Percentiles rank a stretch among this genome's conserved stretches.
Conservation (phyloP, 2,329 filamentous ascomycete species). For the Xylaria multiplex region DNA sequence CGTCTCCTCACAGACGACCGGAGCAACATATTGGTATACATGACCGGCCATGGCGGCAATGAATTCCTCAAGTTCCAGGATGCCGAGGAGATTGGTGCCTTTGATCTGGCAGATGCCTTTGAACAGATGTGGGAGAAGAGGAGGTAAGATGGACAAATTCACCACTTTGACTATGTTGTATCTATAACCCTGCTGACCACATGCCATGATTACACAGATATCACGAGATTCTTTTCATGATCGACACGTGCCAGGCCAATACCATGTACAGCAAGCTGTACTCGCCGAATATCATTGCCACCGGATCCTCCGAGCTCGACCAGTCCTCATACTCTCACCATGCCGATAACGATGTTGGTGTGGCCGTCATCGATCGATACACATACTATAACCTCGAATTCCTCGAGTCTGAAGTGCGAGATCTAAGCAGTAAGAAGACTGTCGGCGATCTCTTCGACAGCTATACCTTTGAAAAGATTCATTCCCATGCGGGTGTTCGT, state of each 20-base stretch:
- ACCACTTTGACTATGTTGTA: not conserved
- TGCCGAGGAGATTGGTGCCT: slow-evolving; percentile 95
- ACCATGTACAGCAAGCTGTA: slow-evolving; percentile 99
- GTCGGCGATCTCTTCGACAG: slow-evolving; percentile 95
- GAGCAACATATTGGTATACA: slow-evolving; percentile 97
- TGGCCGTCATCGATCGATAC: slow-evolving; percentile 97
- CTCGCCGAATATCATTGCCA: slow-evolving; percentile 97
- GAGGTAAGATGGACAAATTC: slow-evolving; percentile 60
- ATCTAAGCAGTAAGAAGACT: slow-evolving; percentile 86
- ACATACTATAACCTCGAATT: slow-evolving; percentile 99
- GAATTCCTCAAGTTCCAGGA: slow-evolving; percentile 99
- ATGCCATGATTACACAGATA: slow-evolving; percentile 64
- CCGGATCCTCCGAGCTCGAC: slow-evolving; percentile 94
- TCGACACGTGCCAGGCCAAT: slow-evolving; percentile 98
- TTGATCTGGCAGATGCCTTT: slow-evolving; percentile 95
- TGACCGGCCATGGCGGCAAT: slow-evolving; percentile 98
- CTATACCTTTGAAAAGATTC: slow-evolving; percentile 94
- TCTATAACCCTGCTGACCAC: slow-evolving; percentile 4
- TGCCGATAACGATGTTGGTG: slow-evolving; percentile 96
- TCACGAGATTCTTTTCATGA: slow-evolving; percentile 99
- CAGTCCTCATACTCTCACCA: slow-evolving; percentile 98
- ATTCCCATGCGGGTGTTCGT: slow-evolving; percentile 88
- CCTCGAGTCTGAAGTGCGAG: slow-evolving; percentile 87
- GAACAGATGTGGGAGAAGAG: slow-evolving; percentile 99
- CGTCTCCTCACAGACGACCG: slow-evolving; percentile 92